Evolutionary conservation across 139 green algal species (phyloP), one percentile per base, ranked within the genome.

Genomic region (Coelastrella sp.): DNA sequence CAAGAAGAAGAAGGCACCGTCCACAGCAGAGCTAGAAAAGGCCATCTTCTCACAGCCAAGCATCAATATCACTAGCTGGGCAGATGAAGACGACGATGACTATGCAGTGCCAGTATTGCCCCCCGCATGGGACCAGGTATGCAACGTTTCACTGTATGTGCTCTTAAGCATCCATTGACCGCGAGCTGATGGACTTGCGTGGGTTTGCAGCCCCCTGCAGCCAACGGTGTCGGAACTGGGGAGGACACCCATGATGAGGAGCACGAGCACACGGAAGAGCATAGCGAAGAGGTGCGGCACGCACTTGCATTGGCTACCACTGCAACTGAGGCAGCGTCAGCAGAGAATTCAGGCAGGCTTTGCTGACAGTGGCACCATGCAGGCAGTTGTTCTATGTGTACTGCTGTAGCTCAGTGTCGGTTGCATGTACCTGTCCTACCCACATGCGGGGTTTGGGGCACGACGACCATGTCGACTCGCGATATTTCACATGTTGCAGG

Each of bases 11-110:
- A 93, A 93, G 85, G 60, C 77, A 32, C 90, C 90, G 10, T 87
- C 90, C 13, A 90, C 87, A 65, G 92, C 90, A 17, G 92, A 94
- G 77, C 87, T 94, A 65, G 92, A 94, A 87, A 92, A 93, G 90
- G 90, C 92, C 60, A 92, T 94, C 66, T 94, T 94, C 64, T 92
- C 87, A 2, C 90, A 94, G 54, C 92, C 92, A 58, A 83, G 77
- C 19, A 89, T 93, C 32, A 85, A 54, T 56, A 90, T 92, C 84
- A 90, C 58, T 71, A 92, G 75, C 83, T 94, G 92, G 92, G 92
- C 92, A 5, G 92, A 94, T 68, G 90, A 93, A 77, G 92, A 94
- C 19, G 90, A 93, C 73, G 91, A 92, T 61, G 90, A 94, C 54
- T 92, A 93, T 82, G 88, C 80, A 61, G 64, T 91, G 10, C 80